These are phyloP conservation scores for Tetradesmus obliquus DNA, from an alignment of 139 green algal species.

Conservation along the genomic window DNA sequence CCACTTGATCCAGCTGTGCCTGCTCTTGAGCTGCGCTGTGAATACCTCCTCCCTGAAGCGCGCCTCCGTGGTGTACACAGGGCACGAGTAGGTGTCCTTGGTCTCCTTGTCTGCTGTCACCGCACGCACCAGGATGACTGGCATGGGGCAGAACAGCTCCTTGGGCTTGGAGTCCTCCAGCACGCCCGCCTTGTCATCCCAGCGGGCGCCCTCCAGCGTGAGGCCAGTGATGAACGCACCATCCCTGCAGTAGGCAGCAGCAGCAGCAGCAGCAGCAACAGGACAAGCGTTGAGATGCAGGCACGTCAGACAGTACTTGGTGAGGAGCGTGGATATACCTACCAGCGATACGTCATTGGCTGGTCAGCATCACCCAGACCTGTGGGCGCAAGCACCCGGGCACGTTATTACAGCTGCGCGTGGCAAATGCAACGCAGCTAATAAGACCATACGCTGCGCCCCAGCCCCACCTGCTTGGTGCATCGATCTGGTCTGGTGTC, in stretches of 20 bases:
- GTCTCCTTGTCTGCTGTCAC: slow-evolving; percentile 90
- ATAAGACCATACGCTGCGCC: too few species aligned
- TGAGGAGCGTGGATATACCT: background rate
- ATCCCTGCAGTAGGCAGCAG: slow-evolving; percentile 60
- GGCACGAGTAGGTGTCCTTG: slow-evolving; percentile 87
- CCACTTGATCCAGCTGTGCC: slow-evolving; percentile 88
- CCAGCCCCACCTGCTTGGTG: slow-evolving; percentile 56
- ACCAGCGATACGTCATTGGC: too few species aligned
- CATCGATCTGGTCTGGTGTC: slow-evolving; percentile 82
- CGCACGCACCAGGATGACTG: slow-evolving; percentile 83
- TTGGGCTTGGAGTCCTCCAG: slow-evolving; percentile 91
- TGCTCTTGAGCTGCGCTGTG: slow-evolving; percentile 89
- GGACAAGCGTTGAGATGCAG: background rate
- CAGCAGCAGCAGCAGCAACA: background rate
- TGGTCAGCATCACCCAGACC: too few species aligned
- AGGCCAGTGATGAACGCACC: slow-evolving; percentile 92
- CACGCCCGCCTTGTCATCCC: slow-evolving; percentile 89
- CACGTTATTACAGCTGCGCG: background rate
- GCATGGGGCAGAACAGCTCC: slow-evolving; percentile 91
- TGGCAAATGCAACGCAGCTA: too few species aligned
- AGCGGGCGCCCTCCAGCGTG: slow-evolving; percentile 91
- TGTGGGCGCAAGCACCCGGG: background rate
- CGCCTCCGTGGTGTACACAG: slow-evolving; percentile 92
- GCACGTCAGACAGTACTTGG: background rate
- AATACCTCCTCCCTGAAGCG: slow-evolving; percentile 95